Percentiles rank a stretch among this genome's conserved stretches.
Conservation (phyloP, 768 basidiomycete species). For the Peribolospora kevripleyi region DNA sequence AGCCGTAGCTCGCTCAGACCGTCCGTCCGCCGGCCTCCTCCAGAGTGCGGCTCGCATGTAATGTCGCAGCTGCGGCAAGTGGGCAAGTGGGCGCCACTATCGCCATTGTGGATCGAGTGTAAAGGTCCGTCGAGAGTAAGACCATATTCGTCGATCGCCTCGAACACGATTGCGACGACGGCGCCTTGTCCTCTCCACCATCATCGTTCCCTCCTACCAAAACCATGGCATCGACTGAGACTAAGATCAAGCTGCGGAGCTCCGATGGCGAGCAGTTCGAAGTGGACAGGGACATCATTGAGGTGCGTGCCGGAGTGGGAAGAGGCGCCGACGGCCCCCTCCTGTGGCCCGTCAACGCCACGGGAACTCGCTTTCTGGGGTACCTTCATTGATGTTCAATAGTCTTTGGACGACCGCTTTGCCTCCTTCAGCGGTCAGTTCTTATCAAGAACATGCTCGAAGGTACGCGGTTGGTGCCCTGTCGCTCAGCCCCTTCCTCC, state of each 20-base stretch:
- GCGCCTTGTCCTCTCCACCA: neutral
- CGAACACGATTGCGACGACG: too few relatives aligned
- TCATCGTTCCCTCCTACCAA: neutral
- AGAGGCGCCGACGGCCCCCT: too few relatives aligned
- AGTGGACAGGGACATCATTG: conserved; percentile 80
- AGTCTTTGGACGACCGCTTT: neutral
- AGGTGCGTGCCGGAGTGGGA: conserved; percentile 17
- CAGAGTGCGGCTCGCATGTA: neutral
- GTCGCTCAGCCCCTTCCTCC: conserved; percentile 3
- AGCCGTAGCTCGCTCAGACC: neutral
- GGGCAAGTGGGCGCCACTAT: neutral
- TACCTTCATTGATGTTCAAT: neutral
- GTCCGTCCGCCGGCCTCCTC: neutral
- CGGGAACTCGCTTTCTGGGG: conserved; percentile 2
- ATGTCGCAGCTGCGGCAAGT: neutral
- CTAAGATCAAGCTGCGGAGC: conserved; percentile 53
- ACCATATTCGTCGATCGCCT: neutral
- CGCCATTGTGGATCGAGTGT: neutral
- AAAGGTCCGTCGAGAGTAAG: neutral
- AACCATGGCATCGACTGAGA: neutral
- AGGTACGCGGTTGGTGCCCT: conserved; percentile 29
- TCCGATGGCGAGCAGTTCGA: conserved; percentile 89
- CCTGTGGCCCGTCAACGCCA: too few relatives aligned
- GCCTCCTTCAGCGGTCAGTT: conserved; percentile 35
- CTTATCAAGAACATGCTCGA: conserved; percentile 99